Evolutionary conservation across 2,329 filamentous ascomycete genomes (phyloP), one percentile per base, ranked within the genome.

Genomic region (Chaetomiaceae sp.): DNA sequence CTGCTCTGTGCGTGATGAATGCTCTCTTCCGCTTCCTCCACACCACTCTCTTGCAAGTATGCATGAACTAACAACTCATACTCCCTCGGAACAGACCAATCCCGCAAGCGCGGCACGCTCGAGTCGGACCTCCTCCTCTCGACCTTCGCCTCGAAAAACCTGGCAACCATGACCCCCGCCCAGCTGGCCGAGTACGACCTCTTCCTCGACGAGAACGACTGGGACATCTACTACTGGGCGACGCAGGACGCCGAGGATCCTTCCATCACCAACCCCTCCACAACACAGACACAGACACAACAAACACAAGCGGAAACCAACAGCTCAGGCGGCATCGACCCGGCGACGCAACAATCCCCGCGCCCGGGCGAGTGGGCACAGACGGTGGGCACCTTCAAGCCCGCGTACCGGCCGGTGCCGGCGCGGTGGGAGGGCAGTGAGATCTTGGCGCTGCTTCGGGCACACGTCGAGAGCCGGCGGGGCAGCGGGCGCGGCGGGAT

Each of bases 141-240:
- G 54, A 99, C 93, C 59, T 99, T 99, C 68, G 93, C 93, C 58
- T 82, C 92, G 59, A 74, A 77, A 48, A 78, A 95, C 70, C 83
- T 99, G 19, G 74, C 77, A 38, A 73, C 73, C 55, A 95, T 99
- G 88, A 81, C 79, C 1, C 69, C 74, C 5, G 70, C 76, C 44
- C 87, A 95, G 65, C 83, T 97, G 61, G 71, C 80, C 61, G 82
- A 95, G 70, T 97, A 93, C 74, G 92, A 97, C 68, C 74, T 79
- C 23, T 95, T 99, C 75, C 83, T 99, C 50, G 93, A 99, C 70
- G 93, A 99, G 73, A 99, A 99, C 70, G 93, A 99, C 74, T 99
- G 93, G 93, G 93, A 99, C 68, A 96, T 99, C 55, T 99, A 99
- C 77, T 99, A 99, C 78, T 99, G 93, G 93, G 89, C 88, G 3